Evolutionary conservation across 2,329 filamentous ascomycete species (phyloP), one percentile per base, ranked within the genome.

Genomic region (Botrytis paeoniae): DNA sequence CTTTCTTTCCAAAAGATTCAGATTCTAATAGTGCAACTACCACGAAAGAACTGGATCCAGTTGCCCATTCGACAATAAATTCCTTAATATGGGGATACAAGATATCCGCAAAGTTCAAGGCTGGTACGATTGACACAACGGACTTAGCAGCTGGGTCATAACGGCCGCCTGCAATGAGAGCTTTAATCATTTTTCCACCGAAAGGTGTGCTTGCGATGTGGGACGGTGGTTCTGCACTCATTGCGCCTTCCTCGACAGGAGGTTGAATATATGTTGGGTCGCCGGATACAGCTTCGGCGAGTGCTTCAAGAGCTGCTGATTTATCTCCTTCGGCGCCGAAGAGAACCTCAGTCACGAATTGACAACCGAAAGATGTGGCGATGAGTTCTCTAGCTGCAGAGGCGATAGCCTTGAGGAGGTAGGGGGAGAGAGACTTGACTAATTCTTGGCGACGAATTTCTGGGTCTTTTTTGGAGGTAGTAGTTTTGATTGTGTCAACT

Each of bases 391-490:
- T 83, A 1, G 94, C 89, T 37, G 91, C 88, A 2, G 89, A 85
- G 1, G 89, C 87, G 74, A 98, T 91, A 57, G 93, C 89, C 61
- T 90, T 87, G 43, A 99, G 86, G 4, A 98, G 85, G 43, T 90
- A 88, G 2, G 93, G 90, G 1, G 94, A 94, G 41, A 97, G 84
- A 18, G 90, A 87, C 74, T 90, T 89, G 35, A 93, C 85, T 60
- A 99, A 85, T 81, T 98, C 96, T 77, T 89, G 86, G 73, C 92
- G 89, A 74, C 96, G 89, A 35, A 88, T 83, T 71, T 92, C 90
- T 0, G 93, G 86, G 73, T 97, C 94, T 83, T 99, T 99, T 85
- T 98, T 99, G 76, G 93, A 97, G 2, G 95, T 98, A 22, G 88
- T 90, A 77, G 91, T 89, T 71, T 96, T 91, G 75, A 97, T 92